Base-by-base conservation (phyloP, 139 green algal species). In the Zygnema circumcarinatum region DNA sequence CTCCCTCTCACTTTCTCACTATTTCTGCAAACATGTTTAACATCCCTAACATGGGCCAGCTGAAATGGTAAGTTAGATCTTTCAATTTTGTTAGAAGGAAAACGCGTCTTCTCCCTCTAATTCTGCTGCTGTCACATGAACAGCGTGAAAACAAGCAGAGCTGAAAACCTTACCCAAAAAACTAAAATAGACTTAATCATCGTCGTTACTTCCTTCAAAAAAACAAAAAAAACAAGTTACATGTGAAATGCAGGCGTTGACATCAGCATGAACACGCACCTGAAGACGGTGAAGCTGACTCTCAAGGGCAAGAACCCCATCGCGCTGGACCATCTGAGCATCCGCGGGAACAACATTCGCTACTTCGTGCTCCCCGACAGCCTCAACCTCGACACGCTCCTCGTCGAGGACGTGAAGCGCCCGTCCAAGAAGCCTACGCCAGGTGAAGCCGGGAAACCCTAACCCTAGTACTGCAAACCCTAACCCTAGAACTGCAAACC, bases 241-340 rank as follows among this genome's bases (percentile, higher is more conserved):
- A n/a, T n/a, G n/a, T n/a, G n/a, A n/a, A n/a, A 29, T 88, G 33
- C 87, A 91, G 97, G 97, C 38, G 97, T 99, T 20, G 97, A 99
- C 85, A 95, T 98, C 41, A 96, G 96, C 11, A 99, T 99, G 97
- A 99, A 99, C 93, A 99, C 96, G 3, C 97, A 99, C 89, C 79
- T 99, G 21, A 98, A 98, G 81, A 92, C 91, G 1, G 96, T 99
- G 0, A 99, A 98, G 92, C 88, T 99, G 39, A 96, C 97, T n/a
- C 89, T 94, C 0, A 96, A 96, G 54, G 97, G 97, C 2, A 96
- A 96, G 85, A 96, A 95, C 88, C 94, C 97, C 0, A 81, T 98
- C 22, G 94, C 74, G 21, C 83, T 99, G 38, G 96, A 98, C 72
- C 92, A 97, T 29, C 92, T 99, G 86, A 97, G 94, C 89, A 92